Percentiles rank a stretch among this genome's conserved stretches.
These are phyloP conservation scores for Gossypium schwendimanii DNA, from an alignment of 441 rosid genomes.

Conservation along the genomic window DNA sequence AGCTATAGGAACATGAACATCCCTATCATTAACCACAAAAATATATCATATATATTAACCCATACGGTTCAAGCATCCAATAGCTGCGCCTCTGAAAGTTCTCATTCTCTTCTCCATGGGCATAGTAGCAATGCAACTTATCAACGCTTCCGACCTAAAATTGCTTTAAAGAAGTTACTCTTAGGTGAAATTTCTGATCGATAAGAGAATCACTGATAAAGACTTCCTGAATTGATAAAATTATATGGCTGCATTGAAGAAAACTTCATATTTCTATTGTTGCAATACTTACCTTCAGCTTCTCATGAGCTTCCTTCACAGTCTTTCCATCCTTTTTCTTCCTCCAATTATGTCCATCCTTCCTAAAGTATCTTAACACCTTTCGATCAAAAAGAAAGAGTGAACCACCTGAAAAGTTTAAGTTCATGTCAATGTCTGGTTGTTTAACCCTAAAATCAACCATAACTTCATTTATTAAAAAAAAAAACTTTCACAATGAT, in stretches of 20 bases:
- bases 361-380: conserved; percentile 88
- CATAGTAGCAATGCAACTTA: conserved; percentile 90
- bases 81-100: conserved; percentile 91
- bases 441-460: neutral
- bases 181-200: neutral
- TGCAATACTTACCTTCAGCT: conserved; percentile 55
- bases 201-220: neutral
- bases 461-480: neutral
- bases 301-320: conserved; percentile 94
- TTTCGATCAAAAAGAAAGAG: conserved; percentile 91
- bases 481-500: neutral
- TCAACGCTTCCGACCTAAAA: conserved; percentile 83
- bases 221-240: neutral
- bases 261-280: neutral
- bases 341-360: conserved; percentile 97
- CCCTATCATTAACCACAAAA: neutral
- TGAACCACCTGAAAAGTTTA: conserved; percentile 67
- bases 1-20: neutral
- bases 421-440: conserved; percentile 6
- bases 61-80: conserved; percentile 91
- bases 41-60: neutral
- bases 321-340: conserved; percentile 93
- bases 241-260: neutral
- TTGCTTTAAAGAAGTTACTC: conserved; percentile 10
- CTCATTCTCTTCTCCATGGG: conserved; percentile 90